These are phyloP conservation scores for Ogataea philodendri DNA, from an alignment of 805 yeast species.

Conservation along the genomic window DNA sequence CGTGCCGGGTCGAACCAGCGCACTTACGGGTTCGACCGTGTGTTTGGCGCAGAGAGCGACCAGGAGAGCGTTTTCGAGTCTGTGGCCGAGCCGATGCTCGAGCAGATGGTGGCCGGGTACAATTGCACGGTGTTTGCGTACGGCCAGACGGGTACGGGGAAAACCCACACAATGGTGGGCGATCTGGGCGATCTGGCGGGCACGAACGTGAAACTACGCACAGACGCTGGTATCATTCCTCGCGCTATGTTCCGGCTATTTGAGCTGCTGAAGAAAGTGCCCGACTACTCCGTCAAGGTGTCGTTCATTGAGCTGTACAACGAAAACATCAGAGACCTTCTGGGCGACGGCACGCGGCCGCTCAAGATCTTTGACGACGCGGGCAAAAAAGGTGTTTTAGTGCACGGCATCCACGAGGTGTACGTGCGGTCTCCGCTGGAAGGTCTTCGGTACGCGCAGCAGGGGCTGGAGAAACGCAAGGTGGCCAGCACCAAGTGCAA, in stretches of 20 bases:
- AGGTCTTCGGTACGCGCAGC: slow-evolving; percentile 49
- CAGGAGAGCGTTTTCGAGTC: slow-evolving; percentile 65
- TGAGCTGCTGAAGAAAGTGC: slow-evolving; percentile 39
- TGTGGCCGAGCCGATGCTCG: slow-evolving; percentile 61
- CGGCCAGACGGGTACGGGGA: slow-evolving; percentile 87
- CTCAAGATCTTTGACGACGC: slow-evolving; percentile 55
- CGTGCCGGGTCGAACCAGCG: slow-evolving; percentile 44
- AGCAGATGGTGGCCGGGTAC: slow-evolving; percentile 70
- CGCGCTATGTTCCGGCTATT: slow-evolving; percentile 58
- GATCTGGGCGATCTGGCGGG: slow-evolving; percentile 42
- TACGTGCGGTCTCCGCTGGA: slow-evolving; percentile 49
- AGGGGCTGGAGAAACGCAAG: slow-evolving; percentile 61
- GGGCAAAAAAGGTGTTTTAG: slow-evolving; percentile 42
- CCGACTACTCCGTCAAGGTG: slow-evolving; percentile 67
- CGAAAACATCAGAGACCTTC: slow-evolving; percentile 76
- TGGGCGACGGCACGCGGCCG: slow-evolving; percentile 49
- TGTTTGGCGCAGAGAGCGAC: slow-evolving; percentile 78
- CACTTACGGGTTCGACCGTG: slow-evolving; percentile 73
- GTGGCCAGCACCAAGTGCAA: slow-evolving; percentile 80
- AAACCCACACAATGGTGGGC: slow-evolving; percentile 78
- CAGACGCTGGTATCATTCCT: slow-evolving; percentile 64
- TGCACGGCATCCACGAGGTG: slow-evolving; percentile 58
- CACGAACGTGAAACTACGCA: slow-evolving; percentile 36
- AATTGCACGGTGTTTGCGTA: slow-evolving; percentile 79
- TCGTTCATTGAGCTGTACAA: slow-evolving; percentile 85